A percentile compares a stretch with the other conserved stretches of the same genome.
These are phyloP conservation scores for Helicocarpus griseus DNA, from an alignment of 2,329 filamentous ascomycete genomes.

Conservation along the genomic window DNA sequence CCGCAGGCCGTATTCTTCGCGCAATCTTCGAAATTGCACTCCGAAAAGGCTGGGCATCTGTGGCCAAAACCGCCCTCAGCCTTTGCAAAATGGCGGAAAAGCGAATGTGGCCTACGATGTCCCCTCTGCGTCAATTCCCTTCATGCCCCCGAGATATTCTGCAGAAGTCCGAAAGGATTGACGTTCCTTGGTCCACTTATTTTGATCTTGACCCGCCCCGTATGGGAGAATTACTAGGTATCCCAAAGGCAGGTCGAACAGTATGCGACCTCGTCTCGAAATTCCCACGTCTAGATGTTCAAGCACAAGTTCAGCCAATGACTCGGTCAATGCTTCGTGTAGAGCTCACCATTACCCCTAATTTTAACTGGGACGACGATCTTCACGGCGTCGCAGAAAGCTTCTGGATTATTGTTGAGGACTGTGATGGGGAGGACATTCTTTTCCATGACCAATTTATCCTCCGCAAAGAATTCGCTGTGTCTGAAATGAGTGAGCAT, in stretches of 20 bases:
- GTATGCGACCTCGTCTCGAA: constrained; percentile 83
- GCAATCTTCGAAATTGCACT: constrained; percentile 96
- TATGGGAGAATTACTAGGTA: constrained; percentile 87
- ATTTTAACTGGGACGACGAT: constrained; percentile 89
- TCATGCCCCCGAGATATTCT: constrained; percentile 74
- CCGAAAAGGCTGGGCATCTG: constrained; percentile 90
- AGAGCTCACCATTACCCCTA: constrained; percentile 83
- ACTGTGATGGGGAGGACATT: constrained; percentile 93
- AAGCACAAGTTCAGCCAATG: constrained; percentile 88
- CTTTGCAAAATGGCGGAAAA: constrained; percentile 99
- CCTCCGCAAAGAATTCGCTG: constrained; percentile 78
- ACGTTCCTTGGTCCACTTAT: constrained; percentile 86
- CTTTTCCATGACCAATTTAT: constrained; percentile 92
- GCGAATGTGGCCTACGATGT: constrained; percentile 99
- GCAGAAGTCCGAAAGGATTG: constrained; percentile 86
- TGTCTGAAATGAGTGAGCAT: constrained; percentile 81
- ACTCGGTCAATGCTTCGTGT: constrained; percentile 87
- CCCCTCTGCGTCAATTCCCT: constrained; percentile 82
- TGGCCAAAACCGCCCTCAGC: constrained; percentile 84
- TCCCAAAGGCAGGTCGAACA: constrained; percentile 76
- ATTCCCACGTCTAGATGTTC: constrained; percentile 85
- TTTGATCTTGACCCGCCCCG: constrained; percentile 93
- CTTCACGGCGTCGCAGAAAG: constrained; percentile 81
- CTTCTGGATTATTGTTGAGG: constrained; percentile 96
- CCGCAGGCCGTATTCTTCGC: constrained; percentile 86